Conservation (phyloP, 1,284 basidiomycete species). For the Rhodofomes roseus region DNA sequence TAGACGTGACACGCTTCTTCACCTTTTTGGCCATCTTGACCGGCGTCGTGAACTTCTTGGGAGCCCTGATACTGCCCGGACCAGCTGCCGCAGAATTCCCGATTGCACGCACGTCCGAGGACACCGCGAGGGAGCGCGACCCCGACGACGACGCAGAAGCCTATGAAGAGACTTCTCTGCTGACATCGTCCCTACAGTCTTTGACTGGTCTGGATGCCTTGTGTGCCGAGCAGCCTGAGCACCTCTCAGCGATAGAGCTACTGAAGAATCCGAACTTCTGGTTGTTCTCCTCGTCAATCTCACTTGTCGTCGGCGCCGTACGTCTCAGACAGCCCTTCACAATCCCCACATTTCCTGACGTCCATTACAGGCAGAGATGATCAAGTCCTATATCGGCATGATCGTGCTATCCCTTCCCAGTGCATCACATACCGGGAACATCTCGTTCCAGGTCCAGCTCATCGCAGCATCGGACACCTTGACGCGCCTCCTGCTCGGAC, state of each 20-base stretch:
- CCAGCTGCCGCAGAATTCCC: slow-evolving; percentile 18
- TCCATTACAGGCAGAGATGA: slow-evolving; percentile 65
- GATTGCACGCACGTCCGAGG: background rate
- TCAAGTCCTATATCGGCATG: slow-evolving; percentile 74
- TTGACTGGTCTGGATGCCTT: slow-evolving; percentile 13
- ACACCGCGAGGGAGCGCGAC: slow-evolving; percentile 7
- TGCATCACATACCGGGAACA: slow-evolving; percentile 16
- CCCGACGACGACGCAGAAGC: slow-evolving; percentile 5
- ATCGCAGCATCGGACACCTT: slow-evolving; percentile 68
- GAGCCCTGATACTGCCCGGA: slow-evolving; percentile 31
- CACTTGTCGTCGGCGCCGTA: slow-evolving; percentile 61
- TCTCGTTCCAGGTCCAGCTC: slow-evolving; percentile 60
- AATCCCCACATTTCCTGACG: slow-evolving; percentile 23
- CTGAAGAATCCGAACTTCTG: slow-evolving; percentile 60
- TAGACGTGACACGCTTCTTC: slow-evolving; percentile 56
- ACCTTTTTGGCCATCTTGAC: slow-evolving; percentile 53
- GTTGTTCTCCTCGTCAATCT: slow-evolving; percentile 40
- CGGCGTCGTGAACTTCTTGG: slow-evolving; percentile 50
- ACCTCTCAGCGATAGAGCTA: slow-evolving; percentile 40
- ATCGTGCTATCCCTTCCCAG: slow-evolving; percentile 59
- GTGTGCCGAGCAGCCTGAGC: slow-evolving; percentile 25
- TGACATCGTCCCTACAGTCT: slow-evolving; percentile 27
- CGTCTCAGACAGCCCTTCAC: slow-evolving; percentile 24
- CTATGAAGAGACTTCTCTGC: slow-evolving; percentile 42
- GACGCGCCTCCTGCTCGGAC: slow-evolving; percentile 65